Evolutionary conservation across 169 alveolate species (phyloP).

Genomic region (Babesia gibsoni): DNA sequence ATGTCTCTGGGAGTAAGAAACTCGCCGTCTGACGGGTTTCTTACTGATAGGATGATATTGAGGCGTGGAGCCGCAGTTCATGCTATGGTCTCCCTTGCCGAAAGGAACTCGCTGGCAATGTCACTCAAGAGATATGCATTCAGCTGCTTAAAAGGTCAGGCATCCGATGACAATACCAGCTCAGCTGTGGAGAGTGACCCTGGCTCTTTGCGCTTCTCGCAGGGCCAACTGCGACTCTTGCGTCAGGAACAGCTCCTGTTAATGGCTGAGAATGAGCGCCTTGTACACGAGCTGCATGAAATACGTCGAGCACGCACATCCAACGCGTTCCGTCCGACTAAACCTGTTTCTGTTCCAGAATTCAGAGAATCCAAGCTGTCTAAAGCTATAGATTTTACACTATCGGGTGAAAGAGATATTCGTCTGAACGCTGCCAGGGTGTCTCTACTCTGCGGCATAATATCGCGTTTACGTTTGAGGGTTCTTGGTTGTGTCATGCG

Average conservation of each 20-base stretch:
- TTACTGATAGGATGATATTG: constrained; percentile 23
- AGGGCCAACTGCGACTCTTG: constrained; percentile 69
- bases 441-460: not conserved
- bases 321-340: constrained; percentile 19
- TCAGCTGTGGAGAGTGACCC: constrained; percentile 44
- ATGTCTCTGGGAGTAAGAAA: too few relatives aligned
- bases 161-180: constrained; percentile 58
- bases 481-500: constrained; percentile 12
- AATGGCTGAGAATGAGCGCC: constrained; percentile 75
- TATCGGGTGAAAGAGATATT: constrained; percentile 48
- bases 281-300: constrained; percentile 69
- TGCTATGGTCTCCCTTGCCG: constrained; percentile 50
- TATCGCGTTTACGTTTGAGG: constrained; percentile 1
- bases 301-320: constrained; percentile 35
- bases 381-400: constrained; percentile 44
- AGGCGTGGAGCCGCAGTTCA: constrained; percentile 75
- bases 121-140: constrained; percentile 63
- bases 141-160: constrained; percentile 53
- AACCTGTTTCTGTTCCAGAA: constrained; percentile 29
- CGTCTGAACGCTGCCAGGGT: constrained; percentile 16
- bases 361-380: constrained; percentile 47
- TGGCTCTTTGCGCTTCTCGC: constrained; percentile 58
- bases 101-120: constrained; percentile 61
- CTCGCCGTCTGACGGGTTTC: constrained; percentile 4
- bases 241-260: constrained; percentile 77